phyloP scores from a whole-genome alignment of 345 rosid species.

The Gossypium sturtianum region DNA sequence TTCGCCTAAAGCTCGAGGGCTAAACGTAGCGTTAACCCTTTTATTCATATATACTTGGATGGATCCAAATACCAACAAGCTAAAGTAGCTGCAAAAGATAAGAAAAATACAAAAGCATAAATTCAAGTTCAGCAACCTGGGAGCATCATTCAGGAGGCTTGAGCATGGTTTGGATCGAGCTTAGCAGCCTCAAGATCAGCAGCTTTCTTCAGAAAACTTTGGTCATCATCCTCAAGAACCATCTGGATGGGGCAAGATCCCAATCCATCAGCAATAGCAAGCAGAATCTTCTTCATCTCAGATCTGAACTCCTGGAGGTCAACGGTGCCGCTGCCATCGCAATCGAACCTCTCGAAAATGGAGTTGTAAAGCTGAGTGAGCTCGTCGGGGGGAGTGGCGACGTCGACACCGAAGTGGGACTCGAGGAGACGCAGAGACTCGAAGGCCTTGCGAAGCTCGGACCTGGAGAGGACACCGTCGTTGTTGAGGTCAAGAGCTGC shows the following conservation, averaged over 20 bases:
- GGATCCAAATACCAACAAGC: too few relatives aligned
- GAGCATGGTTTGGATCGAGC: slow-evolving; percentile 14
- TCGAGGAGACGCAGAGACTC: slow-evolving; percentile 60
- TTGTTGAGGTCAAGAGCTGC: slow-evolving; percentile 46
- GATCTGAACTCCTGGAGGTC: slow-evolving; percentile 52
- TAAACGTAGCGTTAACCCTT: too few relatives aligned
- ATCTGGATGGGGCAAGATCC: slow-evolving; percentile 64
- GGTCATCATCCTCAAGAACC: slow-evolving; percentile 52
- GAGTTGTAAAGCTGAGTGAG: slow-evolving; percentile 52
- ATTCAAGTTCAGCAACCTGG: not conserved
- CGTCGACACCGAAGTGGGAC: slow-evolving; percentile 60
- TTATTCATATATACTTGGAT: too few relatives aligned
- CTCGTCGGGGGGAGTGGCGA: slow-evolving; percentile 42
- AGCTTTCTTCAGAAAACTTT: slow-evolving; percentile 49
- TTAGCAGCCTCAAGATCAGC: slow-evolving; percentile 72
- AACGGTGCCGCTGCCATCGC: slow-evolving; percentile 43
- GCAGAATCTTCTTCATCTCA: slow-evolving; percentile 64
- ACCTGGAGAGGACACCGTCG: slow-evolving; percentile 62
- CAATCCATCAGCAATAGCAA: slow-evolving; percentile 72
- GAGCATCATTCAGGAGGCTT: not conserved
- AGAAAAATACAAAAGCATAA: not conserved
- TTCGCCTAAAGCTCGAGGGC: too few relatives aligned
- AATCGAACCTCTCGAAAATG: slow-evolving; percentile 58
- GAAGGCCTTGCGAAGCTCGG: slow-evolving; percentile 62
- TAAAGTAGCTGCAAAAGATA: too few relatives aligned